phyloP scores from a whole-genome alignment of 1,139 yeast species.

The Candida sp. region DNA sequence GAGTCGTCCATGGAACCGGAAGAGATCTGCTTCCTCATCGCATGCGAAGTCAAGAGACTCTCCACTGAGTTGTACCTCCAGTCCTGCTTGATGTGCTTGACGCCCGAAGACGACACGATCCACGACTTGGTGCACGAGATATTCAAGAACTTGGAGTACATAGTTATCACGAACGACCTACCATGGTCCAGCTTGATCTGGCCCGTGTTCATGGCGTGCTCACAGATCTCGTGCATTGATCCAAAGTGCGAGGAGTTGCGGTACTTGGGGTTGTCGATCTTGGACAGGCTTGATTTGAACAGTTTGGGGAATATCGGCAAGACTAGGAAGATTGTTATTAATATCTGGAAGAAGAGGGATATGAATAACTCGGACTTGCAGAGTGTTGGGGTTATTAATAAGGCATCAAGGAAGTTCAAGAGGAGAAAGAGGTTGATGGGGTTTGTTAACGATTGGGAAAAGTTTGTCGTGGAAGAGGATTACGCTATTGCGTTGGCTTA shows the following conservation, averaged over 20 bases:
- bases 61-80: conserved; percentile 28
- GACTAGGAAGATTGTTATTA: conserved; percentile 23
- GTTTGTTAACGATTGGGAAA: conserved; percentile 34
- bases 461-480: conserved; percentile 28
- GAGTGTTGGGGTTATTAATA: conserved; percentile 19
- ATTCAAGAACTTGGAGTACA: conserved; percentile 22
- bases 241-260: conserved; percentile 29
- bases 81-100: conserved; percentile 24
- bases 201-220: conserved; percentile 29
- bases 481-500: conserved; percentile 29
- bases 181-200: conserved; percentile 27
- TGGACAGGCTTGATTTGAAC: conserved; percentile 25
- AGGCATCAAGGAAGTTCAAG: conserved; percentile 9
- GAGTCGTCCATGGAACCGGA: conserved; percentile 15
- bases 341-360: conserved; percentile 34
- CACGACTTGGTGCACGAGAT: conserved; percentile 18
- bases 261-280: conserved; percentile 24
- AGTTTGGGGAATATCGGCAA: conserved; percentile 32
- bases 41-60: conserved; percentile 31
- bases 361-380: conserved; percentile 24
- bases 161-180: conserved; percentile 18
- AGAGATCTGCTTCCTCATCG: conserved; percentile 29
- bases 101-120: conserved; percentile 22
- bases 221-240: conserved; percentile 25
- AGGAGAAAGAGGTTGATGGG: conserved; percentile 19